Evolutionary conservation across 1,139 yeast genomes (phyloP), one percentile per base, ranked within the genome.

Genomic region (Hyphopichia burtonii): DNA sequence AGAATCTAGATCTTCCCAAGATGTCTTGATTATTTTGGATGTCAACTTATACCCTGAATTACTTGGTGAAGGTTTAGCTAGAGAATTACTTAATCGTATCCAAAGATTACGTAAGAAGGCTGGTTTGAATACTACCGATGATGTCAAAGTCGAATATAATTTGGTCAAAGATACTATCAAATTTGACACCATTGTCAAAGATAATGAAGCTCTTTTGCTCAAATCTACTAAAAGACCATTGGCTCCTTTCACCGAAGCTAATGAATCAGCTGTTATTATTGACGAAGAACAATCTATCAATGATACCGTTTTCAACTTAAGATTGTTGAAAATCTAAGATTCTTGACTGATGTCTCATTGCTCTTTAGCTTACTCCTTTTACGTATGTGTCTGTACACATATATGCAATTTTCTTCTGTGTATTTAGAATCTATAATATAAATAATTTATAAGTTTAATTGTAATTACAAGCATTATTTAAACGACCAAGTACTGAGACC

Each of bases 101-200:
- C 99, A 94, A 76, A 86, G 96, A 68, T 81, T 91, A 64, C 87
- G 99, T 71, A 94, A 94, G 83, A 90, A 91, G 78, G 91, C 89
- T 49, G 96, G 96, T 34, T 76, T 94, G 59, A 88, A 86, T 58
- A 91, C 96, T 46, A 91, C 98, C 36, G 99, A 94, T 61, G 99
- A 94, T 55, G 94, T 94, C 41, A 71, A 80, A 52, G 96, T 94
- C 49, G 90, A 91, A 68, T 88, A 88, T 67, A 70, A 80, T 49
- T 64, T 91, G 51, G 60, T 74, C 47, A 79, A 81, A 54, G 96
- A 91, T 57, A 81, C 87, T 45, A 78, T 86, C 53, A 79, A 79
- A 40, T 80, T 94, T 45, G 82, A 74, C 42, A 65, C 68, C n/a
- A 80, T 89, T 45, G 73, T 94, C 46, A 62, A 69, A 42, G 73